These are phyloP conservation scores for Wallacemonas collosoma DNA, from an alignment of 208 protist genomes.

Conservation along the genomic window DNA sequence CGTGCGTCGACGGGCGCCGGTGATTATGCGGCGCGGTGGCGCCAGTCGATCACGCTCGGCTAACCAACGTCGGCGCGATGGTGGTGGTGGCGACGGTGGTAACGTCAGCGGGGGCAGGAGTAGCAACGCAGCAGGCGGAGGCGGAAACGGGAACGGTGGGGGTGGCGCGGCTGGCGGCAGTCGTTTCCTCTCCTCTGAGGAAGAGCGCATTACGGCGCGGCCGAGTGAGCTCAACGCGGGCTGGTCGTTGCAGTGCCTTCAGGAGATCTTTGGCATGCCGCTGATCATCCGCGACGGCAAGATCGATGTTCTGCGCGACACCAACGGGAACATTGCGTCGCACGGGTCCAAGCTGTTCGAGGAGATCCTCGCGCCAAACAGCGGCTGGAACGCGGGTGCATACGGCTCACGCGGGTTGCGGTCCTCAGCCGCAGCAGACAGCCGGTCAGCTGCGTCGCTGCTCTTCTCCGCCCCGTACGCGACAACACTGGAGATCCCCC, in stretches of 20 bases:
- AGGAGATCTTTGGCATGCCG: conserved; percentile 44
- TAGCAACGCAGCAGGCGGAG: neutral
- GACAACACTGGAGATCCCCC: conserved; percentile 41
- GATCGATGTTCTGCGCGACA: conserved; percentile 28
- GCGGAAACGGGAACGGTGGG: conserved; percentile 3
- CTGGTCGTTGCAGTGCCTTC: conserved; percentile 56
- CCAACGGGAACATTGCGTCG: conserved; percentile 7
- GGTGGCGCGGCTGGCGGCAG: conserved; percentile 4
- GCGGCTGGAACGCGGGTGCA: neutral
- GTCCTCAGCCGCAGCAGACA: neutral
- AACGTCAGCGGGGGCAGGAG: neutral
- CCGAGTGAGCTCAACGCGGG: conserved; percentile 40
- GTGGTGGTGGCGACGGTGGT: neutral
- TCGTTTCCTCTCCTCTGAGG: conserved; percentile 27
- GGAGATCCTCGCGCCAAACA: conserved; percentile 5
- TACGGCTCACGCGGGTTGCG: no score
- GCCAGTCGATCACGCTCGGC: conserved; percentile 15
- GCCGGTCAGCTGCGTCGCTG: neutral
- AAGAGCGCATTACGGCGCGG: conserved; percentile 36
- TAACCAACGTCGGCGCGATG: neutral
- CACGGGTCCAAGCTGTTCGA: conserved; percentile 10
- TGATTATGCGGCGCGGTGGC: conserved; percentile 21
- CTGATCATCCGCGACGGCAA: conserved; percentile 33
- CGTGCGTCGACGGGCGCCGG: conserved; percentile 27
- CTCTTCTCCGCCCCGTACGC: conserved; percentile 32